phyloP scores from a whole-genome alignment of 2,329 filamentous ascomycete genomes.

The Pseudocercospora eumusae region DNA sequence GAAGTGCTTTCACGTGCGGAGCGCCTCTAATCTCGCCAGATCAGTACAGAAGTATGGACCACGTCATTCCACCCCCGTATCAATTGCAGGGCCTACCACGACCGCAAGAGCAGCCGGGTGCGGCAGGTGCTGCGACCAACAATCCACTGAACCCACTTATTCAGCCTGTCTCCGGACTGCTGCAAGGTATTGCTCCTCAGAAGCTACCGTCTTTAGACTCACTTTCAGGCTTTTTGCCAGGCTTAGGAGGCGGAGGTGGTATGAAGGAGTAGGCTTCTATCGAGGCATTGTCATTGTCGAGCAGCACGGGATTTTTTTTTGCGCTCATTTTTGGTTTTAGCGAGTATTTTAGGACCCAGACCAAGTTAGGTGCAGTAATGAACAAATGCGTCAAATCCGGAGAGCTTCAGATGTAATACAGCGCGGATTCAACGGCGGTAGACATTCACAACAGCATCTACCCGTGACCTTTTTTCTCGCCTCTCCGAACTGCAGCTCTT shows the following conservation, averaged over 20 bases:
- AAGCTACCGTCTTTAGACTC: background rate
- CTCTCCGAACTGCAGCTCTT: background rate
- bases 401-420: background rate
- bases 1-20: slow-evolving; percentile 25
- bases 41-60: background rate
- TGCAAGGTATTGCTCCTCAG: background rate
- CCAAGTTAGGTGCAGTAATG: background rate
- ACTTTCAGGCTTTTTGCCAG: background rate
- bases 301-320: no score
- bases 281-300: background rate
- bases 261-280: background rate
- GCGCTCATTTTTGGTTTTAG: background rate
- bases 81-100: background rate
- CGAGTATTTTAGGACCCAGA: background rate
- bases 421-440: background rate
- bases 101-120: background rate
- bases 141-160: background rate
- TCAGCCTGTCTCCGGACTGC: background rate
- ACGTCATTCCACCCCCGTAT: background rate
- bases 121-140: background rate
- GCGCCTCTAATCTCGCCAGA: slow-evolving; percentile 12
- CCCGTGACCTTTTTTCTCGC: no score
- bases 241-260: background rate
- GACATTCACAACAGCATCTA: no score
- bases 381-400: background rate